Evolutionary conservation across 1,284 basidiomycete genomes (phyloP).

Genomic region (Moniliella sp.): DNA sequence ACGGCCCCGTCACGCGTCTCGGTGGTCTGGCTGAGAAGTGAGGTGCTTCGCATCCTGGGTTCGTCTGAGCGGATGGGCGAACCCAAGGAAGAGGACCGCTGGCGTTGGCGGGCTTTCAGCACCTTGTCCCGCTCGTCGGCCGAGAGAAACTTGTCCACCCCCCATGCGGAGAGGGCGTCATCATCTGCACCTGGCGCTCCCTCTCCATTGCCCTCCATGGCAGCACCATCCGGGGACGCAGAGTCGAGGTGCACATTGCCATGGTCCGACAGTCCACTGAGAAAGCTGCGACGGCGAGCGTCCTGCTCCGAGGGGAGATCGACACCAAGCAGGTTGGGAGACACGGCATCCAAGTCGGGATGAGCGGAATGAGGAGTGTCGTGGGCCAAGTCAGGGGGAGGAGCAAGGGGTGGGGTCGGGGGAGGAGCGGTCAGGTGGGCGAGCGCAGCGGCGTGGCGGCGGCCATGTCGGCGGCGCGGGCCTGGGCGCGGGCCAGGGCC

Average conservation of each 20-base stretch:
- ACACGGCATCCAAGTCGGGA: no score
- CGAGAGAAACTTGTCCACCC: constrained; percentile 21
- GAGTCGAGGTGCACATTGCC: no score
- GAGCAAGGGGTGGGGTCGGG: neutral
- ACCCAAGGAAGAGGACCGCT: no score
- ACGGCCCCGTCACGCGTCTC: no score
- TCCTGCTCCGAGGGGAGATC: constrained; percentile 13
- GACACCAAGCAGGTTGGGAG: no score
- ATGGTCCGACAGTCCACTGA: no score
- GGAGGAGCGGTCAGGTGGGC: neutral
- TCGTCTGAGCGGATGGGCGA: no score
- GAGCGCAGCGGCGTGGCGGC: constrained; percentile 1
- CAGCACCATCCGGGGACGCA: no score
- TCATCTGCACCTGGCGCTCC: constrained; percentile 1
- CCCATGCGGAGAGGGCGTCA: constrained; percentile 13
- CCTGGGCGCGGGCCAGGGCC: no score
- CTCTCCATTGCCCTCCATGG: constrained; percentile 2
- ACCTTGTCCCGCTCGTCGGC: constrained; percentile 11
- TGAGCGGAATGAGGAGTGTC: no score
- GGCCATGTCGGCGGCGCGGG: neutral
- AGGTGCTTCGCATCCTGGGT: no score
- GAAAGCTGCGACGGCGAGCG: constrained; percentile 5
- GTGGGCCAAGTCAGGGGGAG: neutral
- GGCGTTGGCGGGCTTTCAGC: neutral
- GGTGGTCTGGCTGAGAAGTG: no score